A percentile compares a stretch with the other conserved stretches of the same genome.
phyloP scores from a whole-genome alignment of 805 yeast genomes.

The Spathaspora sp. region DNA sequence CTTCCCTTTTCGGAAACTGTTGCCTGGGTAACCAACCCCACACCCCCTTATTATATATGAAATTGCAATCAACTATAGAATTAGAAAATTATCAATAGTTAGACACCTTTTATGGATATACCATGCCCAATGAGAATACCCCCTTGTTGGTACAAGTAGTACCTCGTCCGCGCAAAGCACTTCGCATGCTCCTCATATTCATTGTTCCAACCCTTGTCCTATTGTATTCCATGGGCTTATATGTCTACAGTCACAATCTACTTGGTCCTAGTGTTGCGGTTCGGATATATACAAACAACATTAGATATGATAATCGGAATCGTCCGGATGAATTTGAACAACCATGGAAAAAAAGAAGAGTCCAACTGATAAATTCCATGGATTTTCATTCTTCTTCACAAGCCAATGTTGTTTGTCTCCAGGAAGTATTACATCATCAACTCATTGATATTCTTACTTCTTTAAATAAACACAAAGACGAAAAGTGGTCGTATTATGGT shows the following conservation, averaged over 20 bases:
- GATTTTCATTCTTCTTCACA: conserved; percentile 13
- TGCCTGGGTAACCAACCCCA: background rate
- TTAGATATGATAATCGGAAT: conserved; percentile 38
- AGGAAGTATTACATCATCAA: conserved; percentile 38
- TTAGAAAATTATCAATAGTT: background rate
- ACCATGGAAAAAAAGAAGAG: conserved; percentile 43
- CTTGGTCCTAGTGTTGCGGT: conserved; percentile 13
- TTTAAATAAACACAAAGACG: conserved; percentile 14
- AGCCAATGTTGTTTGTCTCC: conserved; percentile 39
- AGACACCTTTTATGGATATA: background rate
- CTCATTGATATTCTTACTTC: conserved; percentile 27
- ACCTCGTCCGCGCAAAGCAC: background rate
- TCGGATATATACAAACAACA: conserved; percentile 40
- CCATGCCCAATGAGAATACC: background rate
- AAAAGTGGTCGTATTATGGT: conserved; percentile 33
- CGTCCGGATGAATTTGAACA: conserved; percentile 34
- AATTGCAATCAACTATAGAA: background rate
- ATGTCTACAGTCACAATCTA: background rate
- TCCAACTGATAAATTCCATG: conserved; percentile 37
- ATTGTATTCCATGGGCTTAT: background rate
- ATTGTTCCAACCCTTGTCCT: conserved; percentile 1
- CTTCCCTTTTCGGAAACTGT: background rate
- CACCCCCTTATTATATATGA: background rate
- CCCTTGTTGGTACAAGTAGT: conserved; percentile 1
- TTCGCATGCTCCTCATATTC: background rate